Conservation (phyloP, 495 filamentous ascomycete genomes). For the Penicillium atrosanguineum region DNA sequence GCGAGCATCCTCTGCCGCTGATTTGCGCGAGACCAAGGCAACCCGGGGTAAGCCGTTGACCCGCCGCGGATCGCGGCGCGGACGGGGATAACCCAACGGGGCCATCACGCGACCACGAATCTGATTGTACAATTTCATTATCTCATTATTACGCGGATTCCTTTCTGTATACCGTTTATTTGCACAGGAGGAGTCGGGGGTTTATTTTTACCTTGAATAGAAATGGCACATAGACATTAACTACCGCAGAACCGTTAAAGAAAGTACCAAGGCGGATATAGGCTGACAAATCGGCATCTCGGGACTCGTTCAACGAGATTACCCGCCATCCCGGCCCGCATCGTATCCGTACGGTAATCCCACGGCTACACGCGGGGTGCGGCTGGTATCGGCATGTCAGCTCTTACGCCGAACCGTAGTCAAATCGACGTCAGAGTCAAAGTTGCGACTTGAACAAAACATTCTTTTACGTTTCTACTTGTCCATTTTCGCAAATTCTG, state of each 20-base stretch:
- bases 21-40: slow-evolving; percentile 37
- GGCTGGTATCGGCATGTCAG: slow-evolving; percentile 43
- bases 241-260: too few species aligned
- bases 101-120: slow-evolving; percentile 9
- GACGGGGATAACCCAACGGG: slow-evolving; percentile 4
- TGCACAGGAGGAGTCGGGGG: neutral
- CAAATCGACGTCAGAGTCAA: slow-evolving; percentile 23
- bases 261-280: neutral
- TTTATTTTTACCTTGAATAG: slow-evolving; percentile 2
- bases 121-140: neutral
- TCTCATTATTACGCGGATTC: neutral
- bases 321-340: slow-evolving; percentile 6
- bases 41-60: slow-evolving; percentile 49
- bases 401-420: slow-evolving; percentile 24
- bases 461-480: slow-evolving; percentile 10
- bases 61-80: slow-evolving; percentile 48
- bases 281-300: slow-evolving; percentile 26
- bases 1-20: slow-evolving; percentile 44
- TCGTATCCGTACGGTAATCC: slow-evolving; percentile 16
- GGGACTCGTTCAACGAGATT: slow-evolving; percentile 12
- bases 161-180: neutral
- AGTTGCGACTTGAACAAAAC: slow-evolving; percentile 1
- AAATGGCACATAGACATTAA: slow-evolving; percentile 13
- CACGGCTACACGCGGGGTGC: slow-evolving; percentile 19
- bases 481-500: neutral